Evolutionary conservation across 352 stramenopile genomes (phyloP).

Genomic region (Aphanomyces cochlioides): DNA sequence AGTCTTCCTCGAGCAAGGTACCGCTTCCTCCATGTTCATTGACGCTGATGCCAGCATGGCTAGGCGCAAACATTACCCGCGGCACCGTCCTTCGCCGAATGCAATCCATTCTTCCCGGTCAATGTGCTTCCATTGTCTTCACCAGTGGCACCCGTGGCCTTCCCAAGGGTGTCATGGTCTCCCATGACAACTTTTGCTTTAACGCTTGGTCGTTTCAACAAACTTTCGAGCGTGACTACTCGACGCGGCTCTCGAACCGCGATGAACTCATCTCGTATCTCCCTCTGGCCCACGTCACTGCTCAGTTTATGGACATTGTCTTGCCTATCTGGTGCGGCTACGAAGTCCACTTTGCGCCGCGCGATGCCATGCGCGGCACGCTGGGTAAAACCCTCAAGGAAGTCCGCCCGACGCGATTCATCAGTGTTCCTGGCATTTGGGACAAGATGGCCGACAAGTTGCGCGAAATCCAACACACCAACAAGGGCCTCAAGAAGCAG

Average conservation of each 20-base stretch:
- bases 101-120: constrained; percentile 66
- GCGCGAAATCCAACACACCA: constrained; percentile 72
- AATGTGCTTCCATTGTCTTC: constrained; percentile 91
- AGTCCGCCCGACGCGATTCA: constrained; percentile 85
- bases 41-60: constrained; percentile 13
- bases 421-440: constrained; percentile 88
- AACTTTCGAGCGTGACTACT: constrained; percentile 39
- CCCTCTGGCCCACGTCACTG: constrained; percentile 86
- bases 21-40: background rate
- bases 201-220: constrained; percentile 59
- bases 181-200: constrained; percentile 86
- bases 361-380: constrained; percentile 68
- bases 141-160: constrained; percentile 92
- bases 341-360: constrained; percentile 85
- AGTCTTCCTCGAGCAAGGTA: constrained; percentile 55
- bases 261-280: constrained; percentile 85
- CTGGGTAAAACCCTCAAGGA: constrained; percentile 82
- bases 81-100: constrained; percentile 69
- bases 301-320: constrained; percentile 87
- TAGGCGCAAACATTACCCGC: constrained; percentile 63
- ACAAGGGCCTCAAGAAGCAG: constrained; percentile 88
- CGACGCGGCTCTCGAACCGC: constrained; percentile 50
- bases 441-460: constrained; percentile 92
- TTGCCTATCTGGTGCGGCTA: constrained; percentile 57
- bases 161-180: constrained; percentile 96